These are phyloP conservation scores for Kwoniella botswanensis DNA, from an alignment of 768 basidiomycete genomes.

Conservation along the genomic window DNA sequence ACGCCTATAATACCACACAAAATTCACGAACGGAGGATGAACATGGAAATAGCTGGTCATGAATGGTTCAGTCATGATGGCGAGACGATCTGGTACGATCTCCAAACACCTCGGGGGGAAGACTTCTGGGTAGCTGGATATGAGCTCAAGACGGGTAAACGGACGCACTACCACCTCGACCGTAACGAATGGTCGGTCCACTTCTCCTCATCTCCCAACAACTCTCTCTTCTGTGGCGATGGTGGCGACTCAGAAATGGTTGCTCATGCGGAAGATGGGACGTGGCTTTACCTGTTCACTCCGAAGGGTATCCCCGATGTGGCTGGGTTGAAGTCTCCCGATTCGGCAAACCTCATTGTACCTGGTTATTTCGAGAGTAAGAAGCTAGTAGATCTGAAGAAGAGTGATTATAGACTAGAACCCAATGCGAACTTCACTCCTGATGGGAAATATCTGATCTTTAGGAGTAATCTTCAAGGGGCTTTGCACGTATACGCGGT, in stretches of 20 bases:
- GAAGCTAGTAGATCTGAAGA: constrained; percentile 29
- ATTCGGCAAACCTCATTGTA: constrained; percentile 20
- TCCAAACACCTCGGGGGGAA: constrained; percentile 35
- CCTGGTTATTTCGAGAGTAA: constrained; percentile 24
- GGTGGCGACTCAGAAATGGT: constrained; percentile 34
- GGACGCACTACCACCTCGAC: constrained; percentile 26
- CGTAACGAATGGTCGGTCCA: constrained; percentile 38
- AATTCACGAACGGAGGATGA: constrained; percentile 33
- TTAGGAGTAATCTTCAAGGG: constrained; percentile 24
- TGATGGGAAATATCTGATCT: constrained; percentile 30
- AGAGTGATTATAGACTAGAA: constrained; percentile 33
- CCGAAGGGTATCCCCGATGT: constrained; percentile 26
- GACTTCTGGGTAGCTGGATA: constrained; percentile 38
- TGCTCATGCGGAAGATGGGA: constrained; percentile 20
- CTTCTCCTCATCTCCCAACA: constrained; percentile 26
- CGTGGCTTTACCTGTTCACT: constrained; percentile 31
- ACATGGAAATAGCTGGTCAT: constrained; percentile 42
- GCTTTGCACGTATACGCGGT: constrained; percentile 33
- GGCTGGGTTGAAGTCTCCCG: constrained; percentile 26
- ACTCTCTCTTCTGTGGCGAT: constrained; percentile 31
- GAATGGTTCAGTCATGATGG: constrained; percentile 36
- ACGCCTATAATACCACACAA: not conserved
- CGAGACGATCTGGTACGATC: constrained; percentile 32
- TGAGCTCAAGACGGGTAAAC: constrained; percentile 27
- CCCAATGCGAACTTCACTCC: constrained; percentile 36